Percentiles rank a stretch among this genome's conserved stretches.
Conservation (phyloP, 2,329 filamentous ascomycete genomes). For the Paraconiothyrium brasiliense region DNA sequence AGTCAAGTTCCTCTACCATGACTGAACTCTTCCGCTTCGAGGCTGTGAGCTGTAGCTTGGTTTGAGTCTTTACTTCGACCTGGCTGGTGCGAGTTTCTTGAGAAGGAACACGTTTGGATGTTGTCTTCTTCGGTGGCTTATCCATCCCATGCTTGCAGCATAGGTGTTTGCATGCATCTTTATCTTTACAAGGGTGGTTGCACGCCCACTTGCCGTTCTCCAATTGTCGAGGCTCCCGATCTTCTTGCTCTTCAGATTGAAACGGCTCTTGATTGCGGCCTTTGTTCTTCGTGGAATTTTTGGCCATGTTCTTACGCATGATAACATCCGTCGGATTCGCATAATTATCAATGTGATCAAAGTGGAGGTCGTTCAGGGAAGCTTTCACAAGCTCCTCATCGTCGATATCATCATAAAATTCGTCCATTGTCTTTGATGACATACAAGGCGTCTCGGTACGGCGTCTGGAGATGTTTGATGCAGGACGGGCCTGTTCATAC, state of each 20-base stretch:
- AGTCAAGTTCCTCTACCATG: conserved; percentile 41
- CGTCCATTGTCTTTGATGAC: conserved; percentile 43
- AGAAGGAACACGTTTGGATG: conserved; percentile 33
- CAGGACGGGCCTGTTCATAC: conserved; percentile 25
- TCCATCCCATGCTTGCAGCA: conserved; percentile 78
- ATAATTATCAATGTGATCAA: conserved; percentile 64
- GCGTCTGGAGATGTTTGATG: conserved; percentile 44
- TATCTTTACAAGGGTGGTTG: conserved; percentile 74
- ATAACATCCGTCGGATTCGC: conserved; percentile 37
- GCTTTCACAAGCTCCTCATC: conserved; percentile 62
- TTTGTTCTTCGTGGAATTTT: conserved; percentile 26
- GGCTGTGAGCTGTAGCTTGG: conserved; percentile 37
- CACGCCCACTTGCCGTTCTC: conserved; percentile 78
- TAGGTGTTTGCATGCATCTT: conserved; percentile 71
- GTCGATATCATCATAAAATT: conserved; percentile 63
- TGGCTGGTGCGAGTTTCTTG: conserved; percentile 18
- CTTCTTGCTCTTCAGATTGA: conserved; percentile 19
- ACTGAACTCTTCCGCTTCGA: conserved; percentile 37
- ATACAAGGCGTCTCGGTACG: conserved; percentile 29
- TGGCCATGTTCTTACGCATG: conserved; percentile 32
- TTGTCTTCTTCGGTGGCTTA: conserved; percentile 63
- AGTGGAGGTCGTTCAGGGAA: conserved; percentile 52
- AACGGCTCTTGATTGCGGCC: conserved; percentile 8
- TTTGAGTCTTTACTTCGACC: conserved; percentile 28
- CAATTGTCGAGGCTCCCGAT: conserved; percentile 61